Conservation (phyloP, 345 rosid genomes). For the Cardamine occulta region DNA sequence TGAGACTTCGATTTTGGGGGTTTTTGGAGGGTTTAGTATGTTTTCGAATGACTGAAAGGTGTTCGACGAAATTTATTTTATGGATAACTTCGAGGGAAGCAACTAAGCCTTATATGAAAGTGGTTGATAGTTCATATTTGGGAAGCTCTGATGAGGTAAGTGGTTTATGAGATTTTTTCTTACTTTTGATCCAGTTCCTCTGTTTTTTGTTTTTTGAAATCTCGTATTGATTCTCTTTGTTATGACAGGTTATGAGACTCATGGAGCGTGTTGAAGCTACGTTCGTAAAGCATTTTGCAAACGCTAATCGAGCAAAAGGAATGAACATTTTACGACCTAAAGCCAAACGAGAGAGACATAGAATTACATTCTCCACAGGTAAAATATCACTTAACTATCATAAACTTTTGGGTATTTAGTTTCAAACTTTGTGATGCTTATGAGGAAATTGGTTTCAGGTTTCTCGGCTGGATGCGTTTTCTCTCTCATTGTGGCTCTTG, state of each 20-base stretch:
- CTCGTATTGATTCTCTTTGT: not conserved
- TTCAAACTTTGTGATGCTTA: constrained; percentile 16
- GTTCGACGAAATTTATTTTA: constrained; percentile 20
- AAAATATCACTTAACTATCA: not conserved
- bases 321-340: constrained; percentile 61
- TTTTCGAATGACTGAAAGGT: constrained; percentile 13
- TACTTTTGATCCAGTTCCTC: not conserved
- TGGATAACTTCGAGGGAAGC: constrained; percentile 69
- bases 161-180: not conserved
- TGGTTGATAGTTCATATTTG: constrained; percentile 72
- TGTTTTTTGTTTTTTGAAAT: not conserved
- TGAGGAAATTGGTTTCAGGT: constrained; percentile 46
- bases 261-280: constrained; percentile 72
- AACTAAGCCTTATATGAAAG: constrained; percentile 57
- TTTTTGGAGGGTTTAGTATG: not conserved
- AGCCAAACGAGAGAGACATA: constrained; percentile 61
- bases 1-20: not conserved
- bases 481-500: constrained; percentile 56
- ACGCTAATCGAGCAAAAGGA: constrained; percentile 61
- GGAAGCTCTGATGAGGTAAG: constrained; percentile 74
- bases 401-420: not conserved
- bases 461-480: constrained; percentile 59
- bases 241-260: constrained; percentile 52
- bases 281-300: constrained; percentile 69
- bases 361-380: constrained; percentile 62